phyloP scores from a whole-genome alignment of 31 red algal species.

The Asparagopsis taxiformis region DNA sequence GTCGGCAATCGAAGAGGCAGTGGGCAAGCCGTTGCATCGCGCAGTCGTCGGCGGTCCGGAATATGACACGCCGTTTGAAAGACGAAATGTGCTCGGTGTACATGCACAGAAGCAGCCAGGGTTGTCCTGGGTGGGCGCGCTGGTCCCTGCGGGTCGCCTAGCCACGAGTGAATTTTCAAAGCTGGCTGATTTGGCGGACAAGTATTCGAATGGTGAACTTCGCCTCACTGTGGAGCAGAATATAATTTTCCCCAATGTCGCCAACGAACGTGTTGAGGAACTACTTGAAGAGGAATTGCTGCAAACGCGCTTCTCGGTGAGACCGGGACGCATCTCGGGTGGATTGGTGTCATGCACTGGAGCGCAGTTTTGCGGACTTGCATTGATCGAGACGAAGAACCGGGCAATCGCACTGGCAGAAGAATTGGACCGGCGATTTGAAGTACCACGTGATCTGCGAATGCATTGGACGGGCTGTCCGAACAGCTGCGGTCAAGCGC shows the following conservation, averaged over 20 bases:
- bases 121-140: constrained; percentile 64
- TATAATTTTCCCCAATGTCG: constrained; percentile 87
- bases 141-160: constrained; percentile 78
- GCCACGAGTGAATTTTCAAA: constrained; percentile 34
- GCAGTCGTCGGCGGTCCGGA: constrained; percentile 41
- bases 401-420: constrained; percentile 75
- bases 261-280: constrained; percentile 34
- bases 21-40: constrained; percentile 31
- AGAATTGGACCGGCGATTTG: constrained; percentile 59
- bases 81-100: constrained; percentile 77
- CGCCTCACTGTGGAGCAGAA: constrained; percentile 92
- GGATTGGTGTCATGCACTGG: constrained; percentile 90
- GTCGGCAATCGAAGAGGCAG: constrained; percentile 32
- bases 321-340: constrained; percentile 42
- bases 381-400: constrained; percentile 91
- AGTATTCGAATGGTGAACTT: constrained; percentile 77
- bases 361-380: constrained; percentile 83
- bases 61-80: constrained; percentile 40
- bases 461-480: constrained; percentile 96
- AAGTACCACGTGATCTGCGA: constrained; percentile 67
- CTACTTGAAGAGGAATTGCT: constrained; percentile 62
- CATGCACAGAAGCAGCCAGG: constrained; percentile 86
- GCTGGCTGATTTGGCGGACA: constrained; percentile 75
- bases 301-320: constrained; percentile 37
- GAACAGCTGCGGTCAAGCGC: constrained; percentile 92